Evolutionary conservation across 495 filamentous ascomycete genomes (phyloP), one percentile per base, ranked within the genome.

Genomic region (Neurospora africana): DNA sequence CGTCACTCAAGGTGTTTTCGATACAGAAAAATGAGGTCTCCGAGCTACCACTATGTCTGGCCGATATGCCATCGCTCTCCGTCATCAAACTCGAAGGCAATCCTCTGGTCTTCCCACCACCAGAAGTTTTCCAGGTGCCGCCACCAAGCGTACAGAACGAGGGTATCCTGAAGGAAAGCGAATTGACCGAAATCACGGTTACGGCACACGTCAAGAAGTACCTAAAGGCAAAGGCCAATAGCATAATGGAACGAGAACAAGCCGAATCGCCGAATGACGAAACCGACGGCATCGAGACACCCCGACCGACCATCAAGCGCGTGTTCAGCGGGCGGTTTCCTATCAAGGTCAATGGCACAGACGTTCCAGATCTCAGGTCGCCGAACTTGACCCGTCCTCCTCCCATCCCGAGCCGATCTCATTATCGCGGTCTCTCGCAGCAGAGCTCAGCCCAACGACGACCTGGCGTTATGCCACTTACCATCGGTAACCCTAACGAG

Each of bases 1-100:
- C 87, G 44, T 91, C 89, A 3, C 81, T 93, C 72, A 91, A 93
- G 74, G 92, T 94, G 15, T 82, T 96, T 11, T 92, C 91, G 21
- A 82, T 97, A 72, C 91, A 91, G 78, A 91, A 92, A 75, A 98
- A 98, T 79, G 89, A 89, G 71, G 93, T 98, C 77, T 89, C 91
- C 71, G 88, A 92, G 68, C 84, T 98, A 23, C 95, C 95, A 23
- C 85, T 90, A 15, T 92, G 91, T 70, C 81, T 98, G 23, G 93
- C 92, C 43, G 92, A 95, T 76, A 97, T 97, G 90, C 89, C 87
- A 69, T 93, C 93, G 69, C 85, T 98, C 33, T 91, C 92, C 72
- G 91, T 95, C 74, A 82, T 98, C 73, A 97, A 95, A 78, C 84
- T 98, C 17, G 90, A 93, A 53, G 92, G 92, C 40, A 98, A 98